Percentiles rank a stretch among this genome's conserved stretches.
These are phyloP conservation scores for Malus hybrid DNA, from an alignment of 331 rosid genomes.

Conservation along the genomic window DNA sequence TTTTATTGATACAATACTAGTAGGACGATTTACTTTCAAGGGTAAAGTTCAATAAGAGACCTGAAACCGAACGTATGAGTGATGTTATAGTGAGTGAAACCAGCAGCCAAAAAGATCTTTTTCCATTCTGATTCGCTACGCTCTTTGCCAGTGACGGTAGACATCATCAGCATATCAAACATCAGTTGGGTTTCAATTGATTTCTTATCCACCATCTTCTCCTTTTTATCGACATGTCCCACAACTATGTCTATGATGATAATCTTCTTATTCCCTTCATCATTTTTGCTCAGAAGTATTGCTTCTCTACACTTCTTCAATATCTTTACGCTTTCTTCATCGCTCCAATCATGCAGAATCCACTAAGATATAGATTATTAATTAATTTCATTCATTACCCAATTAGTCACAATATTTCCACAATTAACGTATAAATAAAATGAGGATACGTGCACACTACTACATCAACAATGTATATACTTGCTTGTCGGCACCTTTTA, in stretches of 20 bases:
- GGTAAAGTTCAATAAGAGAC: not conserved
- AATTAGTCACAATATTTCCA: too few species aligned
- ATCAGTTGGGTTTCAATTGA: not conserved
- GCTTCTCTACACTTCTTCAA: too few species aligned
- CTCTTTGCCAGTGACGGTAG: not conserved
- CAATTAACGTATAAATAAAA: too few species aligned
- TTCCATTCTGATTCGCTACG: not conserved
- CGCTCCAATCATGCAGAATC: too few species aligned
- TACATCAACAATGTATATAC: too few species aligned
- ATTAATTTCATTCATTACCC: too few species aligned
- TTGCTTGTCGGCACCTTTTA: too few species aligned
- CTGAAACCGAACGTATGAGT: not conserved
- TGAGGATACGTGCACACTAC: too few species aligned
- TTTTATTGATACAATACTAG: too few species aligned
- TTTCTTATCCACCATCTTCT: not conserved
- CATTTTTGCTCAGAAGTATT: too few species aligned
- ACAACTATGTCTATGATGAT: not conserved
- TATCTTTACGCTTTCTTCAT: too few species aligned
- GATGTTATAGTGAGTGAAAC: not conserved
- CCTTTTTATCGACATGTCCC: not conserved
- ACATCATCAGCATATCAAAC: not conserved
- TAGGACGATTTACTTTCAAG: not conserved
- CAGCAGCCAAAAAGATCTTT: not conserved
- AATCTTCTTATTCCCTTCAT: not conserved
- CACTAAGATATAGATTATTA: too few species aligned